A percentile compares a stretch with the other conserved stretches of the same genome.
Conservation (phyloP, 306 rosid genomes). For the Lupinus albus region DNA sequence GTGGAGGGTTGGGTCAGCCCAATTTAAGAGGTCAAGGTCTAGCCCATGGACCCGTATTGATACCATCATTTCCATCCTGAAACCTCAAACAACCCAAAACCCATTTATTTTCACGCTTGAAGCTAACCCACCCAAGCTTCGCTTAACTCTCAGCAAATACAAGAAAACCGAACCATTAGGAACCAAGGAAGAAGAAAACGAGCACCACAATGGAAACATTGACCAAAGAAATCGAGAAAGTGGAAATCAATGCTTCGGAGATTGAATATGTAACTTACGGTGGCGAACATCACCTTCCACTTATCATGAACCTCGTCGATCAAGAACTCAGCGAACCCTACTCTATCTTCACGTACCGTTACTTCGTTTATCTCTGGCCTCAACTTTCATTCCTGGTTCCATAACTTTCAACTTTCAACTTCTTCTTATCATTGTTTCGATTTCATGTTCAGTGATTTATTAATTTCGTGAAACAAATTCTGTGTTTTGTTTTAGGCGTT, state of each 20-base stretch:
- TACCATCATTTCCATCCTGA: background rate
- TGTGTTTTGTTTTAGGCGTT: constrained; percentile 60
- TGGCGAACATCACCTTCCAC: constrained; percentile 91
- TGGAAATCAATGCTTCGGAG: constrained; percentile 55
- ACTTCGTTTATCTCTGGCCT: constrained; percentile 96
- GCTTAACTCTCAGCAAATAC: background rate
- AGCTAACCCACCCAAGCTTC: background rate
- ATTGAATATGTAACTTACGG: constrained; percentile 80
- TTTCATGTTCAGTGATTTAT: background rate
- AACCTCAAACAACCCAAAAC: background rate
- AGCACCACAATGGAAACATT: constrained; percentile 35
- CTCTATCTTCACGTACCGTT: constrained; percentile 95
- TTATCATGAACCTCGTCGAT: constrained; percentile 83
- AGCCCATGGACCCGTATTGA: too few species aligned
- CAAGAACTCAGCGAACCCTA: constrained; percentile 97
- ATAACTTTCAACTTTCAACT: constrained; percentile 3
- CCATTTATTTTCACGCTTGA: background rate
- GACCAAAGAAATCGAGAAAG: constrained; percentile 45
- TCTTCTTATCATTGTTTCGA: background rate
- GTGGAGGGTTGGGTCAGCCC: too few species aligned
- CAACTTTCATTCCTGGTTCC: constrained; percentile 85
- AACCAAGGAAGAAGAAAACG: background rate
- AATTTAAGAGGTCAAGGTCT: too few species aligned
- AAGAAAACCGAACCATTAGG: too few species aligned
- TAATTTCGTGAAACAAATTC: background rate